Evolutionary conservation across 2,329 filamentous ascomycete species (phyloP), one percentile per base, ranked within the genome.

Genomic region (Penicillium sp.): DNA sequence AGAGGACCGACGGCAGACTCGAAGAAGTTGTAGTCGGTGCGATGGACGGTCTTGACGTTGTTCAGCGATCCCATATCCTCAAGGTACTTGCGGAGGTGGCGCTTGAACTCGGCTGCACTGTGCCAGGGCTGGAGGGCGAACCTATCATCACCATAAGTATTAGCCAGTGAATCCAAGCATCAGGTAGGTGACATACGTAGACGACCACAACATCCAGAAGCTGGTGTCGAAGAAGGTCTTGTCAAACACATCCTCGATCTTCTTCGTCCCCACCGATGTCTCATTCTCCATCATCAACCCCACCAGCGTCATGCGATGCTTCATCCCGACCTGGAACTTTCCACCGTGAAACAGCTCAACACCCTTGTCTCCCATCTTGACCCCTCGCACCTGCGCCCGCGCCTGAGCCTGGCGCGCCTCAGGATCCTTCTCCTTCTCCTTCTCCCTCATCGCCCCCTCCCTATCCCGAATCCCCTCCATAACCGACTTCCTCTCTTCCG

Each of bases 171-270:
- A 6, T n/a, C 48, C 13, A 17, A 11, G 3, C 2, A 19, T 9
- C 13, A 46, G 26, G 26, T 5, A 26, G 21, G 8, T 29, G 21
- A 35, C 51, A 15, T 56, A 70, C 69, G 63, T 68, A 3, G 64
- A 69, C 9, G 67, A 67, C 67, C 67, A 71, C 31, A 69, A 45
- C 38, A 63, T 63, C 70, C 70, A 71, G 38, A 71, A 69, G 7
- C 62, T 65, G 9, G 67, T 67, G 1, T 67, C 46, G 45, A 71
- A 66, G 48, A 71, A 70, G 8, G 56, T 47, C 30, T 57, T 30
- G 15, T 64, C 62, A 41, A 71, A 69, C 6, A 72, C 59, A 41
- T 74, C 71, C 56, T 72, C 68, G 48, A 75, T 75, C 26, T 67
- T 70, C 58, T 72, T 75, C 19, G 66, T 66, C 50, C 71, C 70